Percentiles rank a stretch among this genome's conserved stretches.
Evolutionary conservation across 768 basidiomycete species (phyloP).

Genomic region (Russula virescens): DNA sequence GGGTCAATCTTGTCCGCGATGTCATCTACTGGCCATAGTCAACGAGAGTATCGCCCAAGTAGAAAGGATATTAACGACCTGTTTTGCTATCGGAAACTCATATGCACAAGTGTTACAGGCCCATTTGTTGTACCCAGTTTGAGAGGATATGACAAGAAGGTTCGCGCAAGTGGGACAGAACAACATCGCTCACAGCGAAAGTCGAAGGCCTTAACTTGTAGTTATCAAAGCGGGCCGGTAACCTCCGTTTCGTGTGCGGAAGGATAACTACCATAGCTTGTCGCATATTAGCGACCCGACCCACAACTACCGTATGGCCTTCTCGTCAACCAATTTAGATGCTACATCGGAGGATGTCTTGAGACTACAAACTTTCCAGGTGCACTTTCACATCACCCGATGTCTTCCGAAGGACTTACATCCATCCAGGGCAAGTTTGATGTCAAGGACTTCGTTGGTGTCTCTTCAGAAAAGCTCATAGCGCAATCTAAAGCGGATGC

Average conservation of each 20-base stretch:
- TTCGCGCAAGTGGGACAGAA: conserved; percentile 97
- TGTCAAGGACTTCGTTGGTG: conserved; percentile 82
- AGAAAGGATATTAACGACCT: conserved; percentile 38
- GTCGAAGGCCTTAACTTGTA: no score
- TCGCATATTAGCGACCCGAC: no score
- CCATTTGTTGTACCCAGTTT: conserved; percentile 86
- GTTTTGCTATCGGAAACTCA: conserved; percentile 87
- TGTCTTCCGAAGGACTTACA: not conserved
- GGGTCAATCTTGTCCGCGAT: conserved; percentile 73
- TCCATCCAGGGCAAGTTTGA: conserved; percentile 75
- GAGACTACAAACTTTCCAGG: conserved; percentile 22
- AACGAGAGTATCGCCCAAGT: not conserved
- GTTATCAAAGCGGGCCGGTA: not conserved
- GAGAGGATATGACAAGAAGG: conserved; percentile 68
- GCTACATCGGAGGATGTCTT: conserved; percentile 5
- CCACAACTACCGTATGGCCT: conserved; percentile 1
- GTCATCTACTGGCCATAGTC: conserved; percentile 63
- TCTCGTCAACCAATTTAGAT: not conserved
- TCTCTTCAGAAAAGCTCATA: conserved; percentile 84
- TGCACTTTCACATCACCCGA: not conserved
- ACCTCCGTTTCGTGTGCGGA: not conserved
- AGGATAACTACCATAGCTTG: no score
- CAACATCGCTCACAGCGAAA: conserved; percentile 46
- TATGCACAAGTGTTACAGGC: conserved; percentile 92
- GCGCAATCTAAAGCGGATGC: conserved; percentile 75